A percentile compares a stretch with the other conserved stretches of the same genome.
phyloP scores from a whole-genome alignment of 768 basidiomycete species.

The Sarcodon sp. region DNA sequence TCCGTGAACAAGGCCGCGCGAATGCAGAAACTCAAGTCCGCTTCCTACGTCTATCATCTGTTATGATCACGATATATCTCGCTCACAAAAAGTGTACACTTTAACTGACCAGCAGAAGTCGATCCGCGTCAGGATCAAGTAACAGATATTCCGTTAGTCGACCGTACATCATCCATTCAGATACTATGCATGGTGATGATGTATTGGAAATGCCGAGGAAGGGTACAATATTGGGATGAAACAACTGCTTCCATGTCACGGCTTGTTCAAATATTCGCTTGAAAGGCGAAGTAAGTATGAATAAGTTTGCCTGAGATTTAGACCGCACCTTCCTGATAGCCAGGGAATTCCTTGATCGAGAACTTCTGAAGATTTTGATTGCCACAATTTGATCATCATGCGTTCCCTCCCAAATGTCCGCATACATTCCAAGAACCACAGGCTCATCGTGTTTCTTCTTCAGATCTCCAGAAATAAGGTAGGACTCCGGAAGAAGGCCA shows the following conservation, averaged over 20 bases:
- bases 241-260: background rate
- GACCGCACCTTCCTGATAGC: background rate
- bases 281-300: background rate
- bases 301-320: background rate
- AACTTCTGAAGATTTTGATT: background rate
- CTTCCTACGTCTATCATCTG: slow-evolving; percentile 3
- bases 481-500: too few relatives aligned
- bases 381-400: background rate
- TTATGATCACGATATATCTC: too few relatives aligned
- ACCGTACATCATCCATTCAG: background rate
- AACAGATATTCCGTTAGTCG: background rate
- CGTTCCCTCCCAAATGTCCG: background rate
- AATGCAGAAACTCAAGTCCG: slow-evolving; percentile 4
- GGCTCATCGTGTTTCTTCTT: too few relatives aligned
- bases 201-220: background rate
- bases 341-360: background rate
- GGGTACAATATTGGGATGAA: background rate
- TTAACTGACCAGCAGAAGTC: too few relatives aligned
- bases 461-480: too few relatives aligned
- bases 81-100: too few relatives aligned
- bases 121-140: too few relatives aligned
- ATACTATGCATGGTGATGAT: background rate
- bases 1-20: slow-evolving; percentile 3
- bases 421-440: background rate
- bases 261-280: background rate